Evolutionary conservation across 2,329 filamentous ascomycete species (phyloP), one percentile per base, ranked within the genome.

Genomic region (Myriangium duriaei): DNA sequence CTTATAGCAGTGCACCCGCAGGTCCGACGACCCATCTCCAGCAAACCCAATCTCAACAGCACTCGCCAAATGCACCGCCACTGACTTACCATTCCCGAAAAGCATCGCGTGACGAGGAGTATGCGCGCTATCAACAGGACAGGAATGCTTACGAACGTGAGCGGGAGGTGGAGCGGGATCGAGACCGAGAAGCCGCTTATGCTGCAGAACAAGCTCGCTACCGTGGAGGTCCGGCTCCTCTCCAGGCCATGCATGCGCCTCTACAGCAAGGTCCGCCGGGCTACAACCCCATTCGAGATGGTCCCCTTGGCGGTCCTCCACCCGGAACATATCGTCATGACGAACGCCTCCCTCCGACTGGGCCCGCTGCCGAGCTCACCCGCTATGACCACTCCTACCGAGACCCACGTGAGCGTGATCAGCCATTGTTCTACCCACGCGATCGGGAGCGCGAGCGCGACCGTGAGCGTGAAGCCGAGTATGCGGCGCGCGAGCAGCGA

Each of bases 41-140:
- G 33, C 41, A 40, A 12, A 37, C 34, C 12, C 52, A 52, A 31
- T 37, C 46, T 15, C 49, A 42, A 21, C 29, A 29, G 14, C 24
- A 15, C n/a, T 39, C 40, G 32, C 43, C 49, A 19, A 51, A 47
- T 34, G 49, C 52, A 16, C 45, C 45, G 11, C 50, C 21, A 7
- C n/a, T 26, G 21, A 26, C 21, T 7, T 26, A 54, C 19, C 54
- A 56, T 21, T 43, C 51, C 4, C 55, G 56, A 42, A 53, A 53
- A 15, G 45, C 36, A 11, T 55, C 53, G 2, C 40, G 43, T 18
- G 49, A 49, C 4, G 32, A 36, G 3, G 37, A 42, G 7, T 47
- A 47, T 26, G 37, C 42, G 1, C 30, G 38, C 10, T 37, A 48
- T 11, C 50, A 50, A 12, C 47, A 52, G 30, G 45, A 49, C 28